Evolutionary conservation across 495 filamentous ascomycete species (phyloP).

Genomic region (Penicillium herquei): DNA sequence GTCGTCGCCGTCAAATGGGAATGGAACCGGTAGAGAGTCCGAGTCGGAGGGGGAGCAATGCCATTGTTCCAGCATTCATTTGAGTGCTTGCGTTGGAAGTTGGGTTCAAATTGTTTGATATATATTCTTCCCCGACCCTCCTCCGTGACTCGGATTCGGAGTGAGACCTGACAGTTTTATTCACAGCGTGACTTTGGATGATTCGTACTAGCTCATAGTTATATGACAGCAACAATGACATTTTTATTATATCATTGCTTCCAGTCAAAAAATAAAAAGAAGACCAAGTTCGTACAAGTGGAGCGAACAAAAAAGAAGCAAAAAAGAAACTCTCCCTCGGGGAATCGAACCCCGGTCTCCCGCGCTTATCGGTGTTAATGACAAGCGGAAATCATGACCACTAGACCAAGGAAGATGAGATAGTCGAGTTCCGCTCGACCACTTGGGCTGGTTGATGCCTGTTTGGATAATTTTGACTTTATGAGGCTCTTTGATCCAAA

Average conservation of each 20-base stretch:
- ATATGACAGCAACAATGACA: no score
- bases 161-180: not conserved
- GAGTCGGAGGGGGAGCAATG: not conserved
- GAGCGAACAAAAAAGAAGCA: not conserved
- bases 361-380: slow-evolving; percentile 41
- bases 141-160: not conserved
- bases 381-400: slow-evolving; percentile 56
- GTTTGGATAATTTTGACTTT: not conserved
- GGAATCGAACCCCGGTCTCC: slow-evolving; percentile 57
- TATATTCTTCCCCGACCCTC: slow-evolving; percentile 16
- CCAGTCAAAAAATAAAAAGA: no score
- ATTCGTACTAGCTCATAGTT: no score
- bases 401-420: slow-evolving; percentile 38
- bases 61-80: slow-evolving; percentile 26
- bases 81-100: slow-evolving; percentile 3
- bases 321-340: slow-evolving; percentile 44
- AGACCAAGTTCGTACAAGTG: no score
- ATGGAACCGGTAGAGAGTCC: not conserved
- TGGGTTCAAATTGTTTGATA: not conserved
- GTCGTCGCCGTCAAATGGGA: slow-evolving; percentile 46
- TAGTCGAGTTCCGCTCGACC: slow-evolving; percentile 28
- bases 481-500: not conserved
- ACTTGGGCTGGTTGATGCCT: slow-evolving; percentile 20
- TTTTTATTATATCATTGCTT: no score
- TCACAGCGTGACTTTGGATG: no score